Base-by-base conservation (phyloP, 441 rosid genomes). In the Pelargonium australe region DNA sequence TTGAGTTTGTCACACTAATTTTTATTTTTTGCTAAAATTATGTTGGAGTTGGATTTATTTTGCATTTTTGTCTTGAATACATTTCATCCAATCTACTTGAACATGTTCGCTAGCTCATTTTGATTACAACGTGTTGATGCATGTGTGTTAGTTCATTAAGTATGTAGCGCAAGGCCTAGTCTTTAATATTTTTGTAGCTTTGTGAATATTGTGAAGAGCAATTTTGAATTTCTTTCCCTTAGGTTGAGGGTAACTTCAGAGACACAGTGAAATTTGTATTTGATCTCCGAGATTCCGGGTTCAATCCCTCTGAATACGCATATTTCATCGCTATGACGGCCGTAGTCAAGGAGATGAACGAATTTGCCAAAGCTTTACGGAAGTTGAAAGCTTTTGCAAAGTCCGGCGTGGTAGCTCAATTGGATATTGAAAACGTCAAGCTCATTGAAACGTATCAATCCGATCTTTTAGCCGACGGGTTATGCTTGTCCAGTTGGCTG, bases 291-390 rank as follows among this genome's bases (percentile, higher is more conserved):
- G 86, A 81, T 51, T 86, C 97, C 37, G 95, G 89, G 72, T 74
- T 93, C 70, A 90, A 82, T 76, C 97, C 96, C 55, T 96, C 89
- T 81, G 85, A 83, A 9, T 90, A 90, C 73, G 83, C 96, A 79
- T 89, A 90, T 78, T 83, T 92, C 9, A 86, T 90, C 70, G 94
- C 94, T 47, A 87, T 92, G 96, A 87, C 96, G 70, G 97, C 96
- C 13, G 83, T 92, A 12, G 98, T 92, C 63, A 90, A 93, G 83
- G 98, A 93, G 84, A 82, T 93, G 20, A 90, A 85, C 73, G 91
- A 89, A 63, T 72, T 90, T 51, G 84, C 96, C 13, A 92, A 89
- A 72, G 85, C 89, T 11, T 72, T 90, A 57, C 87, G 91, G 9
- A 87, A 86, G 69, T 78, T 93, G 69, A 92, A 83, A 81, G 84